phyloP scores from a whole-genome alignment of 73 alveolate species.

The Paraurostyla sp. region DNA sequence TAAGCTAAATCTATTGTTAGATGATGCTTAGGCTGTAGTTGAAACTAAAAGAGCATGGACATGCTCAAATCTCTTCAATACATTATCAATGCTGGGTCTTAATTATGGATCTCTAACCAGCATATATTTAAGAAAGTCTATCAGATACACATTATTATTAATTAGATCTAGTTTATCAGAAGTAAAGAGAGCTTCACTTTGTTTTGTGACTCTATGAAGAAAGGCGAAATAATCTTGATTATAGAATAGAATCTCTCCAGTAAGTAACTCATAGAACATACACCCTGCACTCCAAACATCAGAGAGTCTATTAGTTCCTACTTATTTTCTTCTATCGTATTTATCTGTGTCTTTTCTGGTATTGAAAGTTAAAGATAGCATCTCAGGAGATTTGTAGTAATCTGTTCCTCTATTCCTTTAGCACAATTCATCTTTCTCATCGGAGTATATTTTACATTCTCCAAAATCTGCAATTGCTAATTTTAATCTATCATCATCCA shows the following conservation, averaged over 20 bases:
- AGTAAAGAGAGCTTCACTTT: constrained; percentile 91
- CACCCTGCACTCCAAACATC: constrained; percentile 99
- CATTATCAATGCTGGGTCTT: constrained; percentile 97
- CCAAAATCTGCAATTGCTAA: constrained; percentile 98
- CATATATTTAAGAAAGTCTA: constrained; percentile 97
- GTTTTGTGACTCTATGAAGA: constrained; percentile 85
- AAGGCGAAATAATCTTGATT: constrained; percentile 85
- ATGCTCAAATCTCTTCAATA: constrained; percentile 97
- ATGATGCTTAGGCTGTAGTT: constrained; percentile 74
- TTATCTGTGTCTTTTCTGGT: constrained; percentile 98
- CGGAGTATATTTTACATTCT: constrained; percentile 95
- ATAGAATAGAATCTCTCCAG: constrained; percentile 96
- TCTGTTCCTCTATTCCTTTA: constrained; percentile 97
- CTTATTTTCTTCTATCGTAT: constrained; percentile 98
- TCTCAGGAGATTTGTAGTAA: constrained; percentile 98
- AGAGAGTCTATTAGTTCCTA: constrained; percentile 98
- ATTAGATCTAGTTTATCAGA: constrained; percentile 86
- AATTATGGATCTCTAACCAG: constrained; percentile 94
- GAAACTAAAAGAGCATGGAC: constrained; percentile 97
- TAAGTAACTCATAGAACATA: constrained; percentile 95
- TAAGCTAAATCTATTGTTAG: constrained; percentile 72
- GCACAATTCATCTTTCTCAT: constrained; percentile 97
- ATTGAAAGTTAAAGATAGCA: constrained; percentile 93
- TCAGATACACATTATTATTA: constrained; percentile 92
- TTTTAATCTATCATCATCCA: constrained; percentile 81